Evolutionary conservation across 495 filamentous ascomycete species (phyloP).

Genomic region (Gamarada debralockiae): DNA sequence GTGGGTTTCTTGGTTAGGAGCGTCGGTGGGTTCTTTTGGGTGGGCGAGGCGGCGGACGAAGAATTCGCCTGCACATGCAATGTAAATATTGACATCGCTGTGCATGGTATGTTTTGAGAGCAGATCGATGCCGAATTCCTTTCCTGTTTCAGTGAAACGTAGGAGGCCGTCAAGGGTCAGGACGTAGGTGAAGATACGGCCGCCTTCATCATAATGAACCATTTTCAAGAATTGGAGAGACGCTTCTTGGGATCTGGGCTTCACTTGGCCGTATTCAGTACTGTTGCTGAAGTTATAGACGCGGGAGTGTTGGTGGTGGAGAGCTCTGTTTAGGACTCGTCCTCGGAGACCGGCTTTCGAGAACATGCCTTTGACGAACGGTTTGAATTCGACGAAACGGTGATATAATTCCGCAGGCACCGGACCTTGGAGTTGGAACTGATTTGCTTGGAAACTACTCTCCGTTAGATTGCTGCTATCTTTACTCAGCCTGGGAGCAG

Average conservation of each 20-base stretch:
- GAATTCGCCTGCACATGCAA: slow-evolving; percentile 91
- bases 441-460: slow-evolving; percentile 83
- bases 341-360: slow-evolving; percentile 70
- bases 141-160: slow-evolving; percentile 91
- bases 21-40: slow-evolving; percentile 34
- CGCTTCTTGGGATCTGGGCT: slow-evolving; percentile 53
- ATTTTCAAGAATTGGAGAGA: slow-evolving; percentile 79
- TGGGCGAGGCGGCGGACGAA: slow-evolving; percentile 61
- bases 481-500: slow-evolving; percentile 21
- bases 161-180: slow-evolving; percentile 81
- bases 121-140: slow-evolving; percentile 90
- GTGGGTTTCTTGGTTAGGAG: slow-evolving; percentile 24
- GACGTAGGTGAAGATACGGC: slow-evolving; percentile 87
- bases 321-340: slow-evolving; percentile 71
- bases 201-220: slow-evolving; percentile 78
- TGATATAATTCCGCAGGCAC: slow-evolving; percentile 78
- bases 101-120: slow-evolving; percentile 95
- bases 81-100: slow-evolving; percentile 81
- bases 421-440: slow-evolving; percentile 83
- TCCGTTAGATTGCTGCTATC: neutral
- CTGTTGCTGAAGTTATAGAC: slow-evolving; percentile 81
- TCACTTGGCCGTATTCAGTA: slow-evolving; percentile 61
- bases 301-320: slow-evolving; percentile 84
- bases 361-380: slow-evolving; percentile 89
- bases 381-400: slow-evolving; percentile 87